Base-by-base conservation (phyloP, 805 yeast genomes). In the Candida maltosa region DNA sequence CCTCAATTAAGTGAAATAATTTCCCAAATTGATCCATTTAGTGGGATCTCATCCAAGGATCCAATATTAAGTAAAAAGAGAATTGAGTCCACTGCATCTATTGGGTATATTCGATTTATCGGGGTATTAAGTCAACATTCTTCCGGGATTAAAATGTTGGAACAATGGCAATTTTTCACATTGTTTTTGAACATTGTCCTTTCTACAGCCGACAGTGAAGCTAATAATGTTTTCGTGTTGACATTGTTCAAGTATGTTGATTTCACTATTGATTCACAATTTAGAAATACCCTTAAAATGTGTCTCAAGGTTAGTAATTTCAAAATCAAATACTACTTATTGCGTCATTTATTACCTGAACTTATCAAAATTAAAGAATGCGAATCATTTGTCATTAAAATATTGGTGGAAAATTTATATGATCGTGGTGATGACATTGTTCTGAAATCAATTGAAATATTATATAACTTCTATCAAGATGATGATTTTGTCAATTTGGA, bases 1-100 rank as follows among this genome's bases (percentile, higher is more conserved):
- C 85, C 95, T 1, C 97, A 91, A 53, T 70, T 91, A 34, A 88
- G 95, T 0, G 96, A 93, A 47, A 80, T 94, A 33, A 65, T 91
- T 27, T 93, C 93, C 0, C 95, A 86, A 55, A 63, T 86, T 15
- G 94, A 85, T 49, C 91, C 91, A 1, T 71, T 67, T 52, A 80
- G 88, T 51, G 94, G 94, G 1, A 74, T 87, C 21, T 61, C 70
- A 4, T 78, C 93, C 0, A 60, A 73, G 2, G 91, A 83, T 31
- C 93, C 95, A 10, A 72, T 91, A 2, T 76, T 91, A 37, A 76
- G 87, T 2, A 69, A 66, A 27, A 60, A 60, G 3, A 62, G 85
- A 24, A 56, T 91, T 29, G 76, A 76, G 25, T 65, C 69, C 0
- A 85, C 95, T 3, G 54, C 85, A 16, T 76, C 87, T 28, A 58